A percentile compares a stretch with the other conserved stretches of the same genome.
phyloP scores from a whole-genome alignment of 2,329 filamentous ascomycete species.

The Sarocladiaceae sp. region DNA sequence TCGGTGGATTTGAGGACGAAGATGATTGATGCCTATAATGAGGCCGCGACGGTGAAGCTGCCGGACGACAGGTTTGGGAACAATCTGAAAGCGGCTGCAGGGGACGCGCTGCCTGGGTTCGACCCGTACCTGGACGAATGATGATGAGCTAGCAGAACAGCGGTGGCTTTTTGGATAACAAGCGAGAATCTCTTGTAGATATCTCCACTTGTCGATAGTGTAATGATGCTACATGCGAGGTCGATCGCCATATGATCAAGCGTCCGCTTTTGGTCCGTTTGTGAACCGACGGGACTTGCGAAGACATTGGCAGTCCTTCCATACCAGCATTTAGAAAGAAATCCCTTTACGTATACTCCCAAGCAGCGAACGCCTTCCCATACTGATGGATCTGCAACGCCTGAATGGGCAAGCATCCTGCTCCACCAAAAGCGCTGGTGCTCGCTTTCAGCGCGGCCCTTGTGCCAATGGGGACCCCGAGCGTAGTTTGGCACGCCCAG shows the following conservation, averaged over 20 bases:
- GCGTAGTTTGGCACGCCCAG: slow-evolving; percentile 21
- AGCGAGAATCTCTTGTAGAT: too few species aligned
- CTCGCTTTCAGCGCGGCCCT: slow-evolving; percentile 21
- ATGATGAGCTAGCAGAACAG: background rate
- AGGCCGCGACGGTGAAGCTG: slow-evolving; percentile 23
- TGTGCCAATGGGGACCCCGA: slow-evolving; percentile 11
- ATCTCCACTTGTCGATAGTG: too few species aligned
- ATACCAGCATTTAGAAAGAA: too few species aligned
- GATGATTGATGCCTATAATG: slow-evolving; percentile 20
- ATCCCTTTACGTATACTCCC: slow-evolving; percentile 36
- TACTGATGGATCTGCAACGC: slow-evolving; percentile 24
- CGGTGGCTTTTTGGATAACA: background rate
- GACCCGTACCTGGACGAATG: slow-evolving; percentile 19
- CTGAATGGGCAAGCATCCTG: slow-evolving; percentile 25
- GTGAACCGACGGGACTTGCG: too few species aligned
- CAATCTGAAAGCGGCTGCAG: slow-evolving; percentile 18
- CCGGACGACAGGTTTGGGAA: slow-evolving; percentile 20
- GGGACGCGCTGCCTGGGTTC: slow-evolving; percentile 20
- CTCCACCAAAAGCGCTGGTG: slow-evolving; percentile 16
- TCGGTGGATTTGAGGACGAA: slow-evolving; percentile 16
- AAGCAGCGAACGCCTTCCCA: slow-evolving; percentile 25
- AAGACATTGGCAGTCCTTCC: too few species aligned
- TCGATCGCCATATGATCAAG: too few species aligned
- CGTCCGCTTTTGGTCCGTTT: too few species aligned
- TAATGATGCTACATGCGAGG: too few species aligned